These are phyloP conservation scores for Exophiala phaeomuriformis DNA, from an alignment of 2,329 filamentous ascomycete genomes.

Conservation along the genomic window DNA sequence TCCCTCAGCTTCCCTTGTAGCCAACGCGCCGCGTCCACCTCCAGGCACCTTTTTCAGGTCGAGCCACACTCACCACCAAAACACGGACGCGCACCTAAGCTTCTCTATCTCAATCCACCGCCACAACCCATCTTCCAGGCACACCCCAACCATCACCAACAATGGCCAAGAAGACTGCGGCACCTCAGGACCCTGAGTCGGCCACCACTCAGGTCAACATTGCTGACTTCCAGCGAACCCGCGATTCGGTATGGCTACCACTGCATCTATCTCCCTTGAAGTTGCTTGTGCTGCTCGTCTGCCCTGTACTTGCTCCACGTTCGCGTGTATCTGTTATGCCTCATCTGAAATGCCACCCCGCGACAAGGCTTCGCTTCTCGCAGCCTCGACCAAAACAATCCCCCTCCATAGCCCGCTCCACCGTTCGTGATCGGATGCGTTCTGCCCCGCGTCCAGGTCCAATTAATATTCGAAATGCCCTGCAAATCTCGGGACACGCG, in stretches of 20 bases:
- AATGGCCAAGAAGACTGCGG: conserved; percentile 25
- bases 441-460: background rate
- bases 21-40: conserved; percentile 29
- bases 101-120: background rate
- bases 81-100: background rate
- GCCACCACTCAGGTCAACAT: conserved; percentile 43
- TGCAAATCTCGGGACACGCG: background rate
- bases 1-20: conserved; percentile 2
- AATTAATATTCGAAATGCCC: conserved; percentile 2
- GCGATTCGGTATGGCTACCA: conserved; percentile 64
- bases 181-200: conserved; percentile 27
- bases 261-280: conserved; percentile 10
- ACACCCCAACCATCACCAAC: background rate
- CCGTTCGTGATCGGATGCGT: background rate
- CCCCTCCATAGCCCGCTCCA: conserved; percentile 1
- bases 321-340: conserved; percentile 10
- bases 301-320: conserved; percentile 6
- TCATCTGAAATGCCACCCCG: conserved; percentile 12
- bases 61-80: conserved; percentile 11
- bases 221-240: conserved; percentile 70
- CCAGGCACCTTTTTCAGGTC: conserved; percentile 17
- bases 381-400: conserved; percentile 8
- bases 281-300: too few species aligned
- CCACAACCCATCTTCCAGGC: too few species aligned
- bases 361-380: conserved; percentile 10